phyloP scores from a whole-genome alignment of 1,139 yeast genomes.

The Candida pseudoviswanathii region DNA sequence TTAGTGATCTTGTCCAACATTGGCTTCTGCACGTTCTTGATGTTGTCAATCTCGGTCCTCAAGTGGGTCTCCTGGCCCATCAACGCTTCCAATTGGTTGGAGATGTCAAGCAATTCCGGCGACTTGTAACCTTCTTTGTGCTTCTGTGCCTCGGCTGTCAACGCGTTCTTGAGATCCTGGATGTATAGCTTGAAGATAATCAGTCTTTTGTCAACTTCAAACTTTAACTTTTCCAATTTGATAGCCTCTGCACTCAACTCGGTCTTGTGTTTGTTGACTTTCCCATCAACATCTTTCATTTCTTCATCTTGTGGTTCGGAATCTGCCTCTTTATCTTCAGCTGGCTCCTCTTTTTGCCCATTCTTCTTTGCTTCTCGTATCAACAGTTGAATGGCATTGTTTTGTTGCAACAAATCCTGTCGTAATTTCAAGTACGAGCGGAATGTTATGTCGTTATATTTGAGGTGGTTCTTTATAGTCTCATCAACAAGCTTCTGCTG shows the following conservation, averaged over 20 bases:
- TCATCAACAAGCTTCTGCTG: slow-evolving; percentile 30
- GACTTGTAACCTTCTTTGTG: slow-evolving; percentile 23
- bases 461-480: slow-evolving; percentile 32
- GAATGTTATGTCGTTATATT: slow-evolving; percentile 37
- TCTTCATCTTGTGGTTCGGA: not conserved
- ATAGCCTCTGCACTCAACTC: slow-evolving; percentile 9
- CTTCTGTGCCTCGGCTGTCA: slow-evolving; percentile 20
- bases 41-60: slow-evolving; percentile 26
- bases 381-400: slow-evolving; percentile 3
- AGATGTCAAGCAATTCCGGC: slow-evolving; percentile 19
- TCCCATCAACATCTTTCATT: not conserved
- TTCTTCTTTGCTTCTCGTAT: not conserved
- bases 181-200: slow-evolving; percentile 31
- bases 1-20: slow-evolving; percentile 36
- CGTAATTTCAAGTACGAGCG: slow-evolving; percentile 36
- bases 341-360: not conserved
- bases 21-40: slow-evolving; percentile 38
- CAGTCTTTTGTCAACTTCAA: slow-evolving; percentile 31
- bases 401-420: slow-evolving; percentile 33
- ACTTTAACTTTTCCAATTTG: slow-evolving; percentile 23
- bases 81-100: slow-evolving; percentile 24
- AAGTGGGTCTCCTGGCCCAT: slow-evolving; percentile 20
- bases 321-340: not conserved
- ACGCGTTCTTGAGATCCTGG: slow-evolving; percentile 21
- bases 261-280: not conserved